phyloP scores from a whole-genome alignment of 116 monocot genomes.

The Zostera marina region DNA sequence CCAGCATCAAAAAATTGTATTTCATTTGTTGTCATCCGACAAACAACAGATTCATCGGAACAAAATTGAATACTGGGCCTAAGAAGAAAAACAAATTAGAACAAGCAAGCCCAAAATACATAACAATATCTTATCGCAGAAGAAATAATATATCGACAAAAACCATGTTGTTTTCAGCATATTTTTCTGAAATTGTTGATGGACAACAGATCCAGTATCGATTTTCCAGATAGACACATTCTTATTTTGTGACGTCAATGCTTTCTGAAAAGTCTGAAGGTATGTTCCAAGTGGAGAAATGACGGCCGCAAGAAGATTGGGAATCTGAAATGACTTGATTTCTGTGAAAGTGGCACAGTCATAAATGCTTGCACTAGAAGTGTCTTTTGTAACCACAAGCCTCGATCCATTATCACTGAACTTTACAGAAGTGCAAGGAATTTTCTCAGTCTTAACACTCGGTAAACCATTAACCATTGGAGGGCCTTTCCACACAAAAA shows the following conservation, averaged over 20 bases:
- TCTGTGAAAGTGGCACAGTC: constrained; percentile 32
- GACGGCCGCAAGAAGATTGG: constrained; percentile 39
- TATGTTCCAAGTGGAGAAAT: constrained; percentile 69
- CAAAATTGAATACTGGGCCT: constrained; percentile 84
- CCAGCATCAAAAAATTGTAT: constrained; percentile 75
- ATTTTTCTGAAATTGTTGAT: constrained; percentile 76
- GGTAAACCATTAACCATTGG: constrained; percentile 51
- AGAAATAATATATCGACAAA: constrained; percentile 2
- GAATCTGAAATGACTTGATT: constrained; percentile 58
- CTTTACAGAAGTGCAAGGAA: constrained; percentile 43
- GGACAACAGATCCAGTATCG: constrained; percentile 39
- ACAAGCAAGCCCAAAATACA: not conserved
- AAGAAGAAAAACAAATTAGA: not conserved
- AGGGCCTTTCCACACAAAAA: constrained; percentile 70
- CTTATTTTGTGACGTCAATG: constrained; percentile 68
- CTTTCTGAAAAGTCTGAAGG: constrained; percentile 85
- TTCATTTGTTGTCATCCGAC: constrained; percentile 78
- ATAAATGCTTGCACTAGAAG: constrained; percentile 34
- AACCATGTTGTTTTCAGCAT: constrained; percentile 89
- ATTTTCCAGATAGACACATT: constrained; percentile 72
- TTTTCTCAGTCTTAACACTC: constrained; percentile 38
- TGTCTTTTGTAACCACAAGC: constrained; percentile 43
- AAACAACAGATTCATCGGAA: constrained; percentile 75
- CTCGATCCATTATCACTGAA: constrained; percentile 64
- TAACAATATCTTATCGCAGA: not conserved